phyloP scores from a whole-genome alignment of 352 stramenopile genomes.

The Phytophthora tentaculata region DNA sequence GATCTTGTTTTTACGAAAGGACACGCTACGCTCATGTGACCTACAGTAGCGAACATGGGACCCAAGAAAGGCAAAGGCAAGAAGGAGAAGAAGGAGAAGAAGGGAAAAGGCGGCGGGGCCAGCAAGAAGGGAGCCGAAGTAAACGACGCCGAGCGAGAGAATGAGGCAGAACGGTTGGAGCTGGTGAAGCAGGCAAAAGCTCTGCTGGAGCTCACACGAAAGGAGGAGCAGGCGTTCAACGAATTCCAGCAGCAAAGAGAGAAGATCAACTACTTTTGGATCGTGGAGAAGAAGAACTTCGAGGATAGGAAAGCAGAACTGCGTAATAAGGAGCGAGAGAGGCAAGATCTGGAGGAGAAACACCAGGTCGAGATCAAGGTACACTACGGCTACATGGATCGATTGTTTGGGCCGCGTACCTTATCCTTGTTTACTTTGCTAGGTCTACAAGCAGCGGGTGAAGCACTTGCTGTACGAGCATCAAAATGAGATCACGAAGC shows the following conservation, averaged over 20 bases:
- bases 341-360: conserved; percentile 95
- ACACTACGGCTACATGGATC: neutral
- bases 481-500: conserved; percentile 92
- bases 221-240: conserved; percentile 94
- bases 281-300: conserved; percentile 96
- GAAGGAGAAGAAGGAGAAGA: conserved; percentile 66
- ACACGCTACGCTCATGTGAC: conserved; percentile 6
- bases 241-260: conserved; percentile 96
- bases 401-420: neutral
- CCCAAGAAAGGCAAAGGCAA: conserved; percentile 64
- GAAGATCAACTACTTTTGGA: conserved; percentile 98
- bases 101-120: conserved; percentile 45
- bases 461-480: conserved; percentile 96
- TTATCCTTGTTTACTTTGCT: conserved; percentile 1
- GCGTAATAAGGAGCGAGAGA: conserved; percentile 95
- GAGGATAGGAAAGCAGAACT: conserved; percentile 93
- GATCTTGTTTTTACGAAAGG: conserved; percentile 22
- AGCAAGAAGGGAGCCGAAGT: conserved; percentile 61
- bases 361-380: conserved; percentile 96
- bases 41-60: conserved; percentile 39
- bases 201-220: conserved; percentile 80
- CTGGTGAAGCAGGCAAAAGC: conserved; percentile 81
- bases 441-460: conserved; percentile 96
- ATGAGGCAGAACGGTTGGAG: conserved; percentile 72
- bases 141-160: conserved; percentile 64